Conservation (phyloP, 306 rosid genomes). For the Sindora glabra region DNA sequence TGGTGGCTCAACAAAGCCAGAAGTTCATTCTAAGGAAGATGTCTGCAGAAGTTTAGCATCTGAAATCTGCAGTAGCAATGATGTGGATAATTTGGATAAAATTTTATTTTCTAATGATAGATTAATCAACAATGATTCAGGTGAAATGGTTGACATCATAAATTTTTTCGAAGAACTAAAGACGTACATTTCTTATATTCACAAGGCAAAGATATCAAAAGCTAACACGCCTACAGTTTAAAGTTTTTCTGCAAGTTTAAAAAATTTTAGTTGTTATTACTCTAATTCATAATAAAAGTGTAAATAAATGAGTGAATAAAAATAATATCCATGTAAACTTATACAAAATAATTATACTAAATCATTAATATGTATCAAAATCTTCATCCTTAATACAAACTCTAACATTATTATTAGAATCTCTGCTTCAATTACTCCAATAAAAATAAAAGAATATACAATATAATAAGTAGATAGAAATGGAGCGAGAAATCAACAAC, state of each 20-base stretch:
- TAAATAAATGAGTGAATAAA: no score
- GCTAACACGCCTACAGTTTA: slow-evolving; percentile 6
- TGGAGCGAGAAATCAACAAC: no score
- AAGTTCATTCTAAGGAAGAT: slow-evolving; percentile 36
- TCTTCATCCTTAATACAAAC: no score
- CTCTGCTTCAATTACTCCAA: no score
- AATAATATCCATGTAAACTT: no score
- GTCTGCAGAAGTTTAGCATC: slow-evolving; percentile 31
- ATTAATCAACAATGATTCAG: slow-evolving; percentile 14
- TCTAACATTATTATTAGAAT: no score
- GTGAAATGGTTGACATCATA: neutral
- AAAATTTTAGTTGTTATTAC: no score
- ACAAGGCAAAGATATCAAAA: slow-evolving; percentile 23
- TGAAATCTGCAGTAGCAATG: slow-evolving; percentile 37
- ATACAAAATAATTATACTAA: no score
- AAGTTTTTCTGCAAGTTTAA: slow-evolving; percentile 14
- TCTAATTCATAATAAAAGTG: no score
- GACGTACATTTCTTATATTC: slow-evolving; percentile 20
- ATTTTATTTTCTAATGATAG: slow-evolving; percentile 24
- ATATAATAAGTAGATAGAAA: no score
- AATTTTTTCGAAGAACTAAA: slow-evolving; percentile 15
- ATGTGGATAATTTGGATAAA: slow-evolving; percentile 26
- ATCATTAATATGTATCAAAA: no score
- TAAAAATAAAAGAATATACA: no score
- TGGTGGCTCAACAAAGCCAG: slow-evolving; percentile 32